phyloP scores from a whole-genome alignment of 2,329 filamentous ascomycete species.

The Trichoderma semiorbis region DNA sequence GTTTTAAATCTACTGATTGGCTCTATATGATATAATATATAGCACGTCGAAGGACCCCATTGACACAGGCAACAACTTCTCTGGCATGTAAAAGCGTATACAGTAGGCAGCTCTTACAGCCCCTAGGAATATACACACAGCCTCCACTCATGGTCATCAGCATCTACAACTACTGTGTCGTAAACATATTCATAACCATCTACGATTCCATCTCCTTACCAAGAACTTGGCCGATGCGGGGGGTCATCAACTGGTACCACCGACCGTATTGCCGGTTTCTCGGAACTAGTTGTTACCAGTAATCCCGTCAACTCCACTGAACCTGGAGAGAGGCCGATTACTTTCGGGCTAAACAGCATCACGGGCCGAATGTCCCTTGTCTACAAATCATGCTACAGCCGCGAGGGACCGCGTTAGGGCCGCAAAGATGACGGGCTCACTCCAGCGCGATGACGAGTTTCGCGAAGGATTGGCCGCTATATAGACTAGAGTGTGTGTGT shows the following conservation, averaged over 20 bases:
- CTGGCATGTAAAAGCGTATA: background rate
- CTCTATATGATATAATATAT: background rate
- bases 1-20: background rate
- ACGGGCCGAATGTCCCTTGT: constrained; percentile 11
- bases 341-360: background rate
- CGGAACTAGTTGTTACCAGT: background rate
- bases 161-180: background rate
- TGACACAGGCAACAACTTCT: background rate
- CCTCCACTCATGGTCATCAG: background rate
- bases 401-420: background rate
- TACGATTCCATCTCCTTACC: background rate
- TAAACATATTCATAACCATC: background rate
- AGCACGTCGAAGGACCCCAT: background rate
- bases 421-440: background rate
- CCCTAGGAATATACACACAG: background rate
- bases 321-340: constrained; percentile 5
- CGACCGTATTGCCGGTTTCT: background rate
- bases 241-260: background rate
- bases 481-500: background rate
- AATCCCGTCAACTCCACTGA: constrained; percentile 7
- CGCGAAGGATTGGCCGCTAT: background rate
- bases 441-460: background rate
- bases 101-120: background rate
- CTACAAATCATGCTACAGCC: background rate
- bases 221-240: background rate